Base-by-base conservation (phyloP, 441 rosid genomes). In the Erodium trifolium region DNA sequence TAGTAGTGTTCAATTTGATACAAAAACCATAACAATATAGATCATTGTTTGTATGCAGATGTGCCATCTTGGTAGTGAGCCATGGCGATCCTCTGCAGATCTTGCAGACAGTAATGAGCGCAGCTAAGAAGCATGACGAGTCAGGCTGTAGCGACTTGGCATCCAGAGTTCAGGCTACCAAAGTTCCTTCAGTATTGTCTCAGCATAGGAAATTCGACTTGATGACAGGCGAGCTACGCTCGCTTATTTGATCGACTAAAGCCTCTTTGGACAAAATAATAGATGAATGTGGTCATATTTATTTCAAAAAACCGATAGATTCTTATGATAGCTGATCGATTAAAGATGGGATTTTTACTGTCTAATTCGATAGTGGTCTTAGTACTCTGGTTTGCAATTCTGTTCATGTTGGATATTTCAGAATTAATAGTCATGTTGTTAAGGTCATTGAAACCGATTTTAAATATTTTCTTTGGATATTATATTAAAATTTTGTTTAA, bases 1-100 rank as follows among this genome's bases (percentile, higher is more conserved):
- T 23, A 23, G 27, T 0, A 23, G 1, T 23, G 27, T 23, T 23
- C 27, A 23, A 2, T 23, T 23, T 23, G 27, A 23, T 23, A 23
- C 27, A 23, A 2, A 2, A 23, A 23, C 27, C 27, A 23, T 23
- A 23, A 23, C 27, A 23, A 2, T 23, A 23, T 23, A 23, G 27
- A 23, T 23, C 27, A 13, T 11, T 12, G 39, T 14, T 60, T 8
- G 18, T 60, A 2, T 73, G 72, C 86, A 86, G 92, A 37, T 86
- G 86, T 45, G 80, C 76, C 19, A 73, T 87, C 60, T 75, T 93
- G 79, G 78, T 88, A 39, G 93, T 89, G 51, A 85, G 95, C 84
- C 97, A 93, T 67, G 99, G 97, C 13, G 96, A 90, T 86, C 95
- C 97, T 34, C 76, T 91, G 74, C 93, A 93, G 86, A 91, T 93